Conservation (phyloP, 2,329 filamentous ascomycete genomes). For the Gaeumannomyces tritici region DNA sequence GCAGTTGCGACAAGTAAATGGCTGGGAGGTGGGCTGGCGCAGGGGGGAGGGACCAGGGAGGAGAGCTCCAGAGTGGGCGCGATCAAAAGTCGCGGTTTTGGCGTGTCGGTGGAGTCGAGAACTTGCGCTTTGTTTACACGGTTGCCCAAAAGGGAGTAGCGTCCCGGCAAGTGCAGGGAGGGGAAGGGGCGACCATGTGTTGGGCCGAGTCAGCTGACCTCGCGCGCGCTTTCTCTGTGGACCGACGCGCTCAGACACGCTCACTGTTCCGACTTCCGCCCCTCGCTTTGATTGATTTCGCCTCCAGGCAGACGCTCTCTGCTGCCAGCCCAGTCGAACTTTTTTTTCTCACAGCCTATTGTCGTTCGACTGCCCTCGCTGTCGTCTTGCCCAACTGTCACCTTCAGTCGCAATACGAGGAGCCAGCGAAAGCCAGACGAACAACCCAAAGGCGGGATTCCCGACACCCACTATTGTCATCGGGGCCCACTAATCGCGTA, state of each 20-base stretch:
- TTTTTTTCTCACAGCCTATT: no score
- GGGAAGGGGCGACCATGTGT: neutral
- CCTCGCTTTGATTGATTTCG: neutral
- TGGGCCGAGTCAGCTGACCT: constrained; percentile 1
- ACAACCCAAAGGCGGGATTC: neutral
- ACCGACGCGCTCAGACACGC: neutral
- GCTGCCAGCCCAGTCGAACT: no score
- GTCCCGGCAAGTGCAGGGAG: neutral
- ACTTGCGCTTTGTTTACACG: constrained; percentile 2
- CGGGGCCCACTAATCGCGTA: no score
- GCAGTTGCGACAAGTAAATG: neutral
- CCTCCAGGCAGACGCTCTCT: no score
- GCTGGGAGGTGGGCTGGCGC: neutral
- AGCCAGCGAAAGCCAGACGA: no score
- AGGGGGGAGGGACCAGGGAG: neutral
- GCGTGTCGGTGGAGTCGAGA: neutral
- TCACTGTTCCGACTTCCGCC: constrained; percentile 1
- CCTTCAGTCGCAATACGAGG: no score
- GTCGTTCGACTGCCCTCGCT: no score
- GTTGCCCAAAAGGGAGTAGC: constrained; percentile 2
- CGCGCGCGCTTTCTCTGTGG: constrained; percentile 3
- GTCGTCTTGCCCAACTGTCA: no score
- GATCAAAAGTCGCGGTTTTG: neutral
- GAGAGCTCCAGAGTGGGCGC: neutral
- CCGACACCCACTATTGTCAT: neutral